phyloP scores from a whole-genome alignment of 2,329 filamentous ascomycete genomes.

The Venturia pyrina region DNA sequence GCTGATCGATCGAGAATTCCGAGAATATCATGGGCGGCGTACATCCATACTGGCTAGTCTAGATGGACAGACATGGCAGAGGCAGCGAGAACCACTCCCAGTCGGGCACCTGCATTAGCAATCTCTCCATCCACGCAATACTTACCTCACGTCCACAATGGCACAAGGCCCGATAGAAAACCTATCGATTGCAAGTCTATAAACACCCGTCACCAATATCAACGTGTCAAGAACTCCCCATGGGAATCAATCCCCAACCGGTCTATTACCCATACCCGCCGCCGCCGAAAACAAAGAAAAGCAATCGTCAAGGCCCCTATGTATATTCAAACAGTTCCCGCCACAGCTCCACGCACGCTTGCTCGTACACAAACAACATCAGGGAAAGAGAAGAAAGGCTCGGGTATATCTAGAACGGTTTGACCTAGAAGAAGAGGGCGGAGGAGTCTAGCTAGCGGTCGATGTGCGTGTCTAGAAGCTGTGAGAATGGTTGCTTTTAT shows the following conservation, averaged over 20 bases:
- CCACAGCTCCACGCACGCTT: background rate
- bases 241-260: background rate
- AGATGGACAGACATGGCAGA: background rate
- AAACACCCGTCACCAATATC: background rate
- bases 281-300: background rate
- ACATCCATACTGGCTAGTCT: background rate
- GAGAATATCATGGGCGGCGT: background rate
- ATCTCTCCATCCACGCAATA: background rate
- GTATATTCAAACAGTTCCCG: constrained; percentile 3
- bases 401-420: background rate
- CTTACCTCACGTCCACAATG: background rate
- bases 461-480: background rate
- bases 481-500: background rate
- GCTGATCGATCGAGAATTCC: background rate
- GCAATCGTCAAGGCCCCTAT: background rate
- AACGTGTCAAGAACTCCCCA: background rate
- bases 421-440: background rate
- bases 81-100: background rate
- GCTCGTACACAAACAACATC: constrained; percentile 6
- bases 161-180: background rate
- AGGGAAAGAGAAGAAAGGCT: background rate
- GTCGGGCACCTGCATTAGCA: background rate
- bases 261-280: background rate
- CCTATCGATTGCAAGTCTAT: constrained; percentile 2
- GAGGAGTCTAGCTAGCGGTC: background rate